Evolutionary conservation across 345 rosid genomes (phyloP), one percentile per base, ranked within the genome.

Genomic region (Gossypium stocksii): DNA sequence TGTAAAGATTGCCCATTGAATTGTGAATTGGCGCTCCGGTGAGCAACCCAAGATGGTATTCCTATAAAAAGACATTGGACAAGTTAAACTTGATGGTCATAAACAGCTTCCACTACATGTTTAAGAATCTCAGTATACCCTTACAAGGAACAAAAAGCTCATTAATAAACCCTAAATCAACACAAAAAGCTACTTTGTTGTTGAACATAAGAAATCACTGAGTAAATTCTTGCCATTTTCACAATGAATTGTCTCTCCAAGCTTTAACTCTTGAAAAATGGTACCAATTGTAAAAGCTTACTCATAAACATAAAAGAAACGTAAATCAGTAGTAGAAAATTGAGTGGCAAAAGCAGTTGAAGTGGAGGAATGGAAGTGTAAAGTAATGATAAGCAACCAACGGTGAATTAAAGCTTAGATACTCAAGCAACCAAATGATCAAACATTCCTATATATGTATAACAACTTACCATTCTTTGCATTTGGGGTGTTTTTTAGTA

Each of bases 1-100:
- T 51, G 65, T 71, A 92, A 58, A 51, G 88, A 76, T 17, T 70
- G 84, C 46, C 93, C 92, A 62, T 58, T 70, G 84, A 89, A 87
- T 13, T 85, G 23, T 15, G 95, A 85, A 68, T 53, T 57, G 0
- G 78, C 66, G 75, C 83, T 83, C 63, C 82, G 78, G 79, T 73
- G 77, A 77, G 76, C 76, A 73, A 82, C 72, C 48, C 79, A 83
- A 58, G 88, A 81, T 72, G 85, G 46, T 2, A 82, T 77, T 66
- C 86, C 97, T 91, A 73, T 61, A 71, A 72, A 9, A 72, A 14
- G 29, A 27, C 41, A 56, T 41, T 67, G 17, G 16, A 25, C 23
- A 13, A 60, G 57, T 16, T 25, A 29, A 13, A n/a, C 43, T 34
- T 54, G 44, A 58, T 60, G 45, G 34, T 57, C 48, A 23, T 48